phyloP scores from a whole-genome alignment of 2,329 filamentous ascomycete species.

The Daldinia sp. region DNA sequence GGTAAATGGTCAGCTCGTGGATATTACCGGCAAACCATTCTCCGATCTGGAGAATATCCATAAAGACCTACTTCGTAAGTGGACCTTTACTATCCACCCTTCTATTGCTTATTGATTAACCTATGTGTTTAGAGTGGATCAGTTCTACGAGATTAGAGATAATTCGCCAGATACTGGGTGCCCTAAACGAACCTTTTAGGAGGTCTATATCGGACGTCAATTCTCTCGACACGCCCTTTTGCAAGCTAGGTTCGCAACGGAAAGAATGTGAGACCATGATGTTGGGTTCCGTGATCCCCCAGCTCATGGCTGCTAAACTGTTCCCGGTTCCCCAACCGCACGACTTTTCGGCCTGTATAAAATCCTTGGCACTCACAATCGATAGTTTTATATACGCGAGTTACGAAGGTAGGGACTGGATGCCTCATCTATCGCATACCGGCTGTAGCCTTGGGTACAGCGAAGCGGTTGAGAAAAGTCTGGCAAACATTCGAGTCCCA shows the following conservation, averaged over 20 bases:
- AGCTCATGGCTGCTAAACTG: constrained; percentile 12
- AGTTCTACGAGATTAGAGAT: not conserved
- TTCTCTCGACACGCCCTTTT: constrained; percentile 16
- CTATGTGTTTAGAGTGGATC: not conserved
- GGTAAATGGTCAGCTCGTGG: not conserved
- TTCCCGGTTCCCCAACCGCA: not conserved
- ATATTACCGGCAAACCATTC: not conserved
- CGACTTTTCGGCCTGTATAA: constrained; percentile 10
- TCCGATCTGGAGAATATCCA: not conserved
- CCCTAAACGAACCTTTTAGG: not conserved
- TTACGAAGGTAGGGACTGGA: constrained; percentile 37
- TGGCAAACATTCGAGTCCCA: not conserved
- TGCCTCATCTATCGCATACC: constrained; percentile 37
- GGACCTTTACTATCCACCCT: not conserved
- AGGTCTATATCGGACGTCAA: not conserved
- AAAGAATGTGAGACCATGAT: constrained; percentile 42
- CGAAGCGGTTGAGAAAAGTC: constrained; percentile 8
- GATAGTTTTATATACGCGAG: constrained; percentile 29
- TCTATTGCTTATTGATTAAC: not conserved
- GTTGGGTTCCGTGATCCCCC: constrained; percentile 37
- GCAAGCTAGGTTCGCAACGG: constrained; percentile 32
- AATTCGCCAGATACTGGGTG: not conserved
- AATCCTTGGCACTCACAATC: constrained; percentile 27
- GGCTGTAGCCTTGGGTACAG: constrained; percentile 37
- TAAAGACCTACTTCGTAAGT: not conserved